Percentiles rank a stretch among this genome's conserved stretches.
Conservation (phyloP, 768 basidiomycete species). For the Mycena filopes region DNA sequence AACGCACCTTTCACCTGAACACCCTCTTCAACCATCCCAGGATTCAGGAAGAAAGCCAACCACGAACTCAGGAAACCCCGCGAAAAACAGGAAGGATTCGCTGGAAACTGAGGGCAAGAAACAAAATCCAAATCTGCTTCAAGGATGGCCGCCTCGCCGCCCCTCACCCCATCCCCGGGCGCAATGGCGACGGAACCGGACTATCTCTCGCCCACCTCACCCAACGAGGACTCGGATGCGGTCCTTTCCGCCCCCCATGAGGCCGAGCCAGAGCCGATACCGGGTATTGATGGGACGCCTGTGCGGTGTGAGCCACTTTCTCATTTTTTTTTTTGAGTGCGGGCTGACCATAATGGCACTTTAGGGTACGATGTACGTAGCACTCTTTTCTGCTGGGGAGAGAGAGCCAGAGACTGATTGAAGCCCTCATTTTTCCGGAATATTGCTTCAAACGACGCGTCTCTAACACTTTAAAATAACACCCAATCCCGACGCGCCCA, state of each 20-base stretch:
- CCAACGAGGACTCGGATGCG: constrained; percentile 71
- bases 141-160: too few species aligned
- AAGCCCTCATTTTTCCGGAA: too few species aligned
- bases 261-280: constrained; percentile 64
- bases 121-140: too few species aligned
- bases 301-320: constrained; percentile 75
- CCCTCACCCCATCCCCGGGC: too few species aligned
- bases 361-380: constrained; percentile 86
- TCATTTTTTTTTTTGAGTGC: constrained; percentile 2
- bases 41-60: too few species aligned
- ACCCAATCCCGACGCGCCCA: not conserved
- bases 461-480: constrained; percentile 15
- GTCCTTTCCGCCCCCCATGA: constrained; percentile 59
- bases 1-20: too few species aligned
- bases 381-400: not conserved
- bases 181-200: too few species aligned
- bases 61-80: too few species aligned
- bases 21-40: too few species aligned
- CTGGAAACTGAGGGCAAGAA: too few species aligned
- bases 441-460: not conserved
- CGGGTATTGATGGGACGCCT: constrained; percentile 78
- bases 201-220: too few species aligned
- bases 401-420: not conserved
- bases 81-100: too few species aligned
- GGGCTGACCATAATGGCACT: constrained; percentile 28